Evolutionary conservation across 345 rosid genomes (phyloP).

Genomic region (Euclidium syriacum): DNA sequence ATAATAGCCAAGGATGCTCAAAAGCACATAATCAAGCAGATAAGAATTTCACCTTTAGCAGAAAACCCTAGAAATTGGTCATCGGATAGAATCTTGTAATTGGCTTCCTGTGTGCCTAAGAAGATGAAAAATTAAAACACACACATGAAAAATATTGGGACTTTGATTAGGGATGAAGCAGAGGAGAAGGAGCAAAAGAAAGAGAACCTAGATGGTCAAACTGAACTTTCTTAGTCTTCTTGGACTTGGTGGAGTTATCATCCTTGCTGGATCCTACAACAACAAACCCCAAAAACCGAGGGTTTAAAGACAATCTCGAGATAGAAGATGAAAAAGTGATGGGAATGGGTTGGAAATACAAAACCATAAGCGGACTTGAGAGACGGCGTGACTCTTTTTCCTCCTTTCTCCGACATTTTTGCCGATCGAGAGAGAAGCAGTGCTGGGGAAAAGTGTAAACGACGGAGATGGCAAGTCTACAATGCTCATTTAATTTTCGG

Average conservation of each 20-base stretch:
- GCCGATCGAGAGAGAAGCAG: no score
- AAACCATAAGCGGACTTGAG: slow-evolving; percentile 40
- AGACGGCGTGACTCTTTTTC: slow-evolving; percentile 55
- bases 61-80: slow-evolving; percentile 32
- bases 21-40: background rate
- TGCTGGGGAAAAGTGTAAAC: no score
- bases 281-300: slow-evolving; percentile 3
- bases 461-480: no score
- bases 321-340: background rate
- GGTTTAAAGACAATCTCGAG: background rate
- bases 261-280: slow-evolving; percentile 46
- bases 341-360: background rate
- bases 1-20: background rate
- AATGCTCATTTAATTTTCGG: no score
- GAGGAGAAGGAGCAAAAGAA: background rate
- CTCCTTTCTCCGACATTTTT: slow-evolving; percentile 68
- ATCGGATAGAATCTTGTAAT: slow-evolving; percentile 25
- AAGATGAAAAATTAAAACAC: background rate
- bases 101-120: slow-evolving; percentile 23
- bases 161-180: background rate
- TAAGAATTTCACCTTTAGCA: slow-evolving; percentile 34
- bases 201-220: slow-evolving; percentile 43
- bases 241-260: slow-evolving; percentile 33
- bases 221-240: slow-evolving; percentile 56
- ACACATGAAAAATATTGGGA: background rate